Evolutionary conservation across 192 early-diverging fungal species (phyloP).

Genomic region (Dissophora globulifera): DNA sequence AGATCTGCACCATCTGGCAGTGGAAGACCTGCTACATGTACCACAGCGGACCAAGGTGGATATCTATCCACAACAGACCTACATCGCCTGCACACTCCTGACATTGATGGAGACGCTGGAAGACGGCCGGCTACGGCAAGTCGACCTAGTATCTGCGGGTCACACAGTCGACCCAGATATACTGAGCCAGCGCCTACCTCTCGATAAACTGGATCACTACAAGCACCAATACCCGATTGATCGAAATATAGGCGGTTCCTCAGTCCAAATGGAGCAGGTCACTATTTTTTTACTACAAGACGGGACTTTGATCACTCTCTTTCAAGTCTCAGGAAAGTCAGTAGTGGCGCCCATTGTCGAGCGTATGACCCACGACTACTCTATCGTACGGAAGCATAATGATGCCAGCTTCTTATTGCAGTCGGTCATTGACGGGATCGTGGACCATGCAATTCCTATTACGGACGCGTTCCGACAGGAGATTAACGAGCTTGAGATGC

Average conservation of each 20-base stretch:
- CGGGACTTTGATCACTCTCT: conserved; percentile 53
- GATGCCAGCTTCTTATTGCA: conserved; percentile 58
- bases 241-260: not conserved
- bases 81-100: conserved; percentile 38
- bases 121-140: conserved; percentile 20
- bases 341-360: conserved; percentile 51
- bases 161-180: conserved; percentile 30
- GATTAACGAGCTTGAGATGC: conserved; percentile 54
- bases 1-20: conserved; percentile 48
- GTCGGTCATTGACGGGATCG: conserved; percentile 60
- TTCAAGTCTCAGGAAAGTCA: conserved; percentile 50
- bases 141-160: conserved; percentile 8
- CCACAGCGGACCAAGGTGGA: conserved; percentile 51
- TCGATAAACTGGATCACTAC: conserved; percentile 43
- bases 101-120: conserved; percentile 29
- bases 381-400: conserved; percentile 39
- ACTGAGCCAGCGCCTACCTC: conserved; percentile 20
- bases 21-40: conserved; percentile 43
- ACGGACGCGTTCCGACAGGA: conserved; percentile 54
- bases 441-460: conserved; percentile 59
- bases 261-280: conserved; percentile 51
- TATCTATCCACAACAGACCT: conserved; percentile 41
- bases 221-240: conserved; percentile 12
- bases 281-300: conserved; percentile 50
- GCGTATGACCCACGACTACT: conserved; percentile 38